These are phyloP conservation scores for Colletotrichum orbiculare DNA, from an alignment of 2,329 filamentous ascomycete species.

Conservation along the genomic window DNA sequence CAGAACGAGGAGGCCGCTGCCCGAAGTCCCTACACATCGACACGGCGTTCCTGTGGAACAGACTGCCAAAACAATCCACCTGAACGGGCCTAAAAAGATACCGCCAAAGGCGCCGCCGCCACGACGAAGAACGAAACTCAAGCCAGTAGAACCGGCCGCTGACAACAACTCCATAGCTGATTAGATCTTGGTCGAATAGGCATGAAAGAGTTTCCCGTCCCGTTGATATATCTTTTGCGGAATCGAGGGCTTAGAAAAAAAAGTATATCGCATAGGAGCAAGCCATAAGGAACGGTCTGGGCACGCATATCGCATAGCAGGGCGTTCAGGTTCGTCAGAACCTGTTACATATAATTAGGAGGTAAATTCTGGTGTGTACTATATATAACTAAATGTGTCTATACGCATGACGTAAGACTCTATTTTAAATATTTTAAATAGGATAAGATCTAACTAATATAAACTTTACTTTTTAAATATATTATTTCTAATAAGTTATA, in stretches of 20 bases:
- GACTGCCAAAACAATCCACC: constrained; percentile 42
- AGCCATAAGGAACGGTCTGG: constrained; percentile 8
- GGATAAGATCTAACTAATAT: too few relatives aligned
- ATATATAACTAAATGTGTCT: too few relatives aligned
- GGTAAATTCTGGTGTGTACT: not conserved
- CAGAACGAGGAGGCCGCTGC: constrained; percentile 60
- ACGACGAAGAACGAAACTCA: constrained; percentile 56
- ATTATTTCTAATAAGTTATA: too few relatives aligned
- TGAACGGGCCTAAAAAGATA: constrained; percentile 52
- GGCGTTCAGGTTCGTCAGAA: constrained; percentile 28
- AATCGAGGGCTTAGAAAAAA: not conserved
- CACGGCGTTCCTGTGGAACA: constrained; percentile 61
- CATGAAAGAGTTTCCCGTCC: constrained; percentile 15
- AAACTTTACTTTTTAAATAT: too few relatives aligned
- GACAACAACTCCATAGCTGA: constrained; percentile 6
- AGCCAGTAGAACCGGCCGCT: constrained; percentile 35
- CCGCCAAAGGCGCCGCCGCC: constrained; percentile 60
- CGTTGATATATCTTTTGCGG: not conserved
- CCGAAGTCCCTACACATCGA: constrained; percentile 66
- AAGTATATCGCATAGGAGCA: constrained; percentile 4
- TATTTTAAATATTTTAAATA: too few relatives aligned
- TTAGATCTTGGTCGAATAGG: not conserved
- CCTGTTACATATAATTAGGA: not conserved
- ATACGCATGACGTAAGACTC: too few relatives aligned
- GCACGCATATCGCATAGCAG: constrained; percentile 28